Evolutionary conservation across 768 basidiomycete genomes (phyloP), one percentile per base, ranked within the genome.

Genomic region (Mycena sanguinolenta): DNA sequence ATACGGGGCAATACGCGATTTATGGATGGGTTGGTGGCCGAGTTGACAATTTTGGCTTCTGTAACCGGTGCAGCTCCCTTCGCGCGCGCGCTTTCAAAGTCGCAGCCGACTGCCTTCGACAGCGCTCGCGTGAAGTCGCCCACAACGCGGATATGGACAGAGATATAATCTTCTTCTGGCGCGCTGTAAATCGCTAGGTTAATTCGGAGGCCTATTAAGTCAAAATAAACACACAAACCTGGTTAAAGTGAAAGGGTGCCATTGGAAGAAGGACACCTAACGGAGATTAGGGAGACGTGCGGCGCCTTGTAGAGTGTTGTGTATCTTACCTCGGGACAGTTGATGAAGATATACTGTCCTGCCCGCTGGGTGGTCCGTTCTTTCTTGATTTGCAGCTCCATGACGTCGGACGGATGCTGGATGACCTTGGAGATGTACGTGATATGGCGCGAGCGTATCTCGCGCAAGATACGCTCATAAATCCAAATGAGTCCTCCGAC

Each of bases 361-460:
- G 96, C 95, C 14, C 91, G 87, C 32, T 89, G 90, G 1, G 84
- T 91, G 0, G 90, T 95, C 82, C 92, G 93, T 77, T 98, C 97
- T 82, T 98, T 98, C 86, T 97, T 98, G 87, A 98, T 97, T 81
- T 98, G 97, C 32, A 99, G 83, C 82, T 98, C 96, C 84, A 97
- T 87, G 71, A 98, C 96, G 71, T 93, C 95, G 52, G 94, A 95
- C 25, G 97, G 97, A 80, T 98, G 97, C 77, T 95, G 94, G 79
- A 98, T 92, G 80, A 97, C 95, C 84, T 96, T 97, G 79, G 92
- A 94, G 77, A 98, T 92, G 79, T 92, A 97, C 7, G 97, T 98
- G 69, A 90, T 84, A 79, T 98, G 96, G 61, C 96, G 91, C 28
- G 95, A 93, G 61, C 97, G 91, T 70, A 97, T 82, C 84, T 98